Evolutionary conservation across 2,329 filamentous ascomycete genomes (phyloP).

Genomic region (Phoma sp.): DNA sequence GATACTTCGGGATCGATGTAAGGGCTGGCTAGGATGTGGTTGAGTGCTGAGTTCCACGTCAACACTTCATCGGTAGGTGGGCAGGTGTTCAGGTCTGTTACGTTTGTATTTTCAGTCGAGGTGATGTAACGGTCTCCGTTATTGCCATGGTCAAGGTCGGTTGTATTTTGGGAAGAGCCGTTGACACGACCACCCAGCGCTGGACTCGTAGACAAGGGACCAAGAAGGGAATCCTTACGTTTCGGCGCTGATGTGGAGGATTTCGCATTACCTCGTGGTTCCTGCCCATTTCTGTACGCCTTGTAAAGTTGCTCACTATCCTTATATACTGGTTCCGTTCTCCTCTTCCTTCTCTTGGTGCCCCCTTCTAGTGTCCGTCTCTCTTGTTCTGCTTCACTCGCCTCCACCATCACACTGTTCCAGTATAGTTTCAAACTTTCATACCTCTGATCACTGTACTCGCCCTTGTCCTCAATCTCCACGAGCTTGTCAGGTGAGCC

Average conservation of each 20-base stretch:
- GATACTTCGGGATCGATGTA: conserved; percentile 8
- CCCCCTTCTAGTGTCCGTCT: not conserved
- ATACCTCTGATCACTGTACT: conserved; percentile 20
- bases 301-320: not conserved
- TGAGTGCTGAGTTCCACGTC: conserved; percentile 18
- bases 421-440: conserved; percentile 23
- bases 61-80: not conserved
- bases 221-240: not conserved
- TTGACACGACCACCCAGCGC: too few relatives aligned
- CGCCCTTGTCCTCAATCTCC: conserved; percentile 23
- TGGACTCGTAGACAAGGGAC: not conserved
- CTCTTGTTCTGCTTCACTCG: conserved; percentile 12
- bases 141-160: not conserved
- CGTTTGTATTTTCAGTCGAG: not conserved
- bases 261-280: not conserved
- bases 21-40: conserved; percentile 1
- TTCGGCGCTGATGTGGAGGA: not conserved
- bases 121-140: not conserved
- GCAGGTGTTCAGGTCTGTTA: not conserved
- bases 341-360: not conserved
- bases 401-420: conserved; percentile 30
- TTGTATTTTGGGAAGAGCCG: too few relatives aligned
- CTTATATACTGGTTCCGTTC: not conserved
- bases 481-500: conserved; percentile 12
- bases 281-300: not conserved